Percentiles rank a stretch among this genome's conserved stretches.
phyloP scores from a whole-genome alignment of 352 stramenopile genomes.

The Pythium oligandrum region DNA sequence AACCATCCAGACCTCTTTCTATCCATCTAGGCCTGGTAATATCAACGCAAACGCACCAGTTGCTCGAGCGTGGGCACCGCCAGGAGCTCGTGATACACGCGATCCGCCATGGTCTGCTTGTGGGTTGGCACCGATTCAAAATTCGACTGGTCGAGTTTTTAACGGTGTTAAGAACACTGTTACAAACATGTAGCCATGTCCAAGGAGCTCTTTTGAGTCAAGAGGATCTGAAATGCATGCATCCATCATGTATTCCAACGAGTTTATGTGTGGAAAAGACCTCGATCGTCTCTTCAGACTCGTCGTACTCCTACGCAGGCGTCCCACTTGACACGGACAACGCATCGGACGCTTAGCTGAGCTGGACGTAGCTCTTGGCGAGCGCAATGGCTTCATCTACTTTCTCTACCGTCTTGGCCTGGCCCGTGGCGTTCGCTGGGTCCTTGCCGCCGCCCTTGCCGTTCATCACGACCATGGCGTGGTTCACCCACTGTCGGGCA shows the following conservation, averaged over 20 bases:
- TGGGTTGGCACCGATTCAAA: background rate
- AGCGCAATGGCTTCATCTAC: conserved; percentile 62
- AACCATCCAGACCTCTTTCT: too few relatives aligned
- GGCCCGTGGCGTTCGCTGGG: conserved; percentile 61
- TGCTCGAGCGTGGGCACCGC: conserved; percentile 13
- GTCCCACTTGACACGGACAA: background rate
- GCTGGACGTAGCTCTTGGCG: conserved; percentile 55
- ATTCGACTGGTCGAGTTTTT: background rate
- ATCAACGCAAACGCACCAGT: conserved; percentile 1
- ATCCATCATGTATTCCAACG: too few relatives aligned
- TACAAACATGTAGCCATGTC: background rate
- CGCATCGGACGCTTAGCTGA: conserved; percentile 12
- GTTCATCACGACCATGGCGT: conserved; percentile 87
- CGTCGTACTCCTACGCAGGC: background rate
- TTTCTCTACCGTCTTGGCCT: conserved; percentile 76
- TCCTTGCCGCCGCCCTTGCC: conserved; percentile 95
- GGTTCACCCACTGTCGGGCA: conserved; percentile 92
- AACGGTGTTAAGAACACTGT: background rate
- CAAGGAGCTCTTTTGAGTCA: too few relatives aligned
- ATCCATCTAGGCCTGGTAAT: too few relatives aligned
- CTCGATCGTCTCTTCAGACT: background rate
- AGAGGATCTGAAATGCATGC: too few relatives aligned
- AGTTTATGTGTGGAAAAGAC: background rate
- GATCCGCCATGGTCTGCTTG: conserved; percentile 12
- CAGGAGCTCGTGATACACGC: conserved; percentile 14